phyloP scores from a whole-genome alignment of 192 early-diverging fungal species.

The Entophlyctis luteolus region DNA sequence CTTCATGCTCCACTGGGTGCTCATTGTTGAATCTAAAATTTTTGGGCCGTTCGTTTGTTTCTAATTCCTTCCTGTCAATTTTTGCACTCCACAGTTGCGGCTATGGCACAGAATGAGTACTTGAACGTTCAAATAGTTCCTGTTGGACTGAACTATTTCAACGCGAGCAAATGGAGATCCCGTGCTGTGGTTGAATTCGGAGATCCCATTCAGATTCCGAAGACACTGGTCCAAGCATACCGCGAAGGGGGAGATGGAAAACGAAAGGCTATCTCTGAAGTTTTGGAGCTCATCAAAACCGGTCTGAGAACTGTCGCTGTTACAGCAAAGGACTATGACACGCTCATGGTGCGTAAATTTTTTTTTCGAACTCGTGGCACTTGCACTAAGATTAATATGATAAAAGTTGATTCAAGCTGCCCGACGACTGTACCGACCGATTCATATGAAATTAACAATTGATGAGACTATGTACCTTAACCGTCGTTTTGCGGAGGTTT shows the following conservation, averaged over 20 bases:
- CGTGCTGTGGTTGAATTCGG: conserved; percentile 98
- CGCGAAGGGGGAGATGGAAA: conserved; percentile 61
- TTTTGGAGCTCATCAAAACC: conserved; percentile 79
- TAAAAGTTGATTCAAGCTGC: too few relatives aligned
- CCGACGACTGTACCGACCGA: conserved; percentile 84
- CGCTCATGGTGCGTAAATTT: conserved; percentile 67
- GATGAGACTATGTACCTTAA: conserved; percentile 86
- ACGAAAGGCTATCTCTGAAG: conserved; percentile 71
- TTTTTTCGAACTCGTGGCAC: too few relatives aligned
- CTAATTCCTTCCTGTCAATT: neutral
- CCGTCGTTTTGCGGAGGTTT: conserved; percentile 66
- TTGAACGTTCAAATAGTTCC: conserved; percentile 95
- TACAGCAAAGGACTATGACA: conserved; percentile 89
- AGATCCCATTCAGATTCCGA: conserved; percentile 74
- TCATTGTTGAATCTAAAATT: too few relatives aligned
- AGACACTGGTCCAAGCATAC: conserved; percentile 78
- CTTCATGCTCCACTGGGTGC: too few relatives aligned
- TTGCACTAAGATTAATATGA: too few relatives aligned
- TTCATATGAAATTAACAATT: conserved; percentile 77
- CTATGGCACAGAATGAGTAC: conserved; percentile 78
- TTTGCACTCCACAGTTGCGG: conserved; percentile 62
- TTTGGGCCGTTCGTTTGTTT: too few relatives aligned
- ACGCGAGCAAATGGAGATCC: conserved; percentile 88
- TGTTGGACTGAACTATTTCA: conserved; percentile 90
- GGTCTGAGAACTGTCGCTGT: conserved; percentile 84